phyloP scores from a whole-genome alignment of 2,329 filamentous ascomycete genomes.

The Venturia carpophila region DNA sequence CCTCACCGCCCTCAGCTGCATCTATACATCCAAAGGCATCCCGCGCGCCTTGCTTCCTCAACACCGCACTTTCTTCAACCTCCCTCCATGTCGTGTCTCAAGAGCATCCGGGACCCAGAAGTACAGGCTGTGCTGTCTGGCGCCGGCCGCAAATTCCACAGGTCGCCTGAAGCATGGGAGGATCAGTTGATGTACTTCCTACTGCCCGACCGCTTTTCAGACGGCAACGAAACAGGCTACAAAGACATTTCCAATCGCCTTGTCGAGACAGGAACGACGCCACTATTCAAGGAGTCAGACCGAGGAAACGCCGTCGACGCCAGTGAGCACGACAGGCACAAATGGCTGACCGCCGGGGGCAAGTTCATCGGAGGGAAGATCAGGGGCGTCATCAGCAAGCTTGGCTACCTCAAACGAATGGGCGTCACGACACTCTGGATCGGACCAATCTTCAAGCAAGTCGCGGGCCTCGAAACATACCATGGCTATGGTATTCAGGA shows the following conservation, averaged over 20 bases:
- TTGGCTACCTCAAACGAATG: conserved; percentile 24
- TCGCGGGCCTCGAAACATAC: conserved; percentile 21
- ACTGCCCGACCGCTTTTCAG: conserved; percentile 24
- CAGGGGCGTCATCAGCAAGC: conserved; percentile 22
- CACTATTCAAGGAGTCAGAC: conserved; percentile 16
- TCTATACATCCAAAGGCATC: neutral
- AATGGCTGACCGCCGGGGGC: conserved; percentile 21
- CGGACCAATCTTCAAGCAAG: conserved; percentile 25
- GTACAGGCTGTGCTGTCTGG: neutral
- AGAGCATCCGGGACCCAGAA: conserved; percentile 12
- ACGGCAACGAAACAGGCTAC: conserved; percentile 20
- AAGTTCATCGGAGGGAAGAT: conserved; percentile 23
- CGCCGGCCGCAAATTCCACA: conserved; percentile 9
- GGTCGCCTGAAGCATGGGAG: conserved; percentile 24
- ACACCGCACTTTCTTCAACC: neutral
- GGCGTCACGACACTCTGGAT: conserved; percentile 24
- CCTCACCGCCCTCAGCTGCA: neutral
- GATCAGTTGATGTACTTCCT: conserved; percentile 24
- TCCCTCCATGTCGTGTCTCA: neutral
- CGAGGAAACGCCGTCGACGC: conserved; percentile 19
- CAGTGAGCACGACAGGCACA: neutral
- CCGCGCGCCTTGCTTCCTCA: neutral
- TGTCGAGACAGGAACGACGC: conserved; percentile 13
- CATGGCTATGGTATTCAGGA: conserved; percentile 24
- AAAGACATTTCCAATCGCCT: neutral